A percentile compares a stretch with the other conserved stretches of the same genome.
phyloP scores from a whole-genome alignment of 1,284 basidiomycete species.

The Lentinus polychrous region DNA sequence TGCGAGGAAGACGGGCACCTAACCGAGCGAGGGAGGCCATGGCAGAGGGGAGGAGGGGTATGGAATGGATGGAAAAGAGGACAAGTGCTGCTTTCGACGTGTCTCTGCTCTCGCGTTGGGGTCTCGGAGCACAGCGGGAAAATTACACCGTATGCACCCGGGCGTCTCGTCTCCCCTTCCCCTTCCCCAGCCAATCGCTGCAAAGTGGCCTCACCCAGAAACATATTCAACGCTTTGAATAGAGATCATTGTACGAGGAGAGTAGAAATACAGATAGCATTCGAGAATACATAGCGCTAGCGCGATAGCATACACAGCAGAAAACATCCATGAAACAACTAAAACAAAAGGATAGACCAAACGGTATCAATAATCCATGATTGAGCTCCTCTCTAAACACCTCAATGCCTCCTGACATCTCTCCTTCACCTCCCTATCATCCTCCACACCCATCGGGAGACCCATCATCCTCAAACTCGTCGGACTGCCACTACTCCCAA shows the following conservation, averaged over 20 bases:
- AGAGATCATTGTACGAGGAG: too few species aligned
- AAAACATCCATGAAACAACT: neutral
- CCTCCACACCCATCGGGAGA: slow-evolving; percentile 30
- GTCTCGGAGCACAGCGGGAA: too few species aligned
- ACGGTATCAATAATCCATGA: neutral
- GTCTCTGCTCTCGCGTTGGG: neutral
- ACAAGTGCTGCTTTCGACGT: slow-evolving; percentile 9
- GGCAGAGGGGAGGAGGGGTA: slow-evolving; percentile 10
- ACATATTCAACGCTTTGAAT: too few species aligned
- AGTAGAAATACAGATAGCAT: too few species aligned
- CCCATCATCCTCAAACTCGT: slow-evolving; percentile 19
- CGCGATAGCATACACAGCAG: neutral
- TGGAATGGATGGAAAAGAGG: slow-evolving; percentile 10
- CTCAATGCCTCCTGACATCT: slow-evolving; percentile 45
- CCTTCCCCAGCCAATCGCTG: too few species aligned
- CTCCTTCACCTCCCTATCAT: slow-evolving; percentile 51
- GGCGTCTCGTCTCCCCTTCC: too few species aligned
- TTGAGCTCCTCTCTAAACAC: slow-evolving; percentile 18
- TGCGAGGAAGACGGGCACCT: slow-evolving; percentile 21
- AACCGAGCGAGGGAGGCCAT: slow-evolving; percentile 28
- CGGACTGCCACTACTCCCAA: slow-evolving; percentile 14
- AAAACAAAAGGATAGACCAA: too few species aligned
- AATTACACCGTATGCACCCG: too few species aligned
- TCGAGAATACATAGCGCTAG: neutral
- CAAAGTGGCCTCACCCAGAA: too few species aligned